Evolutionary conservation across 2,329 filamentous ascomycete genomes (phyloP).

Genomic region (Fusarium sp.): DNA sequence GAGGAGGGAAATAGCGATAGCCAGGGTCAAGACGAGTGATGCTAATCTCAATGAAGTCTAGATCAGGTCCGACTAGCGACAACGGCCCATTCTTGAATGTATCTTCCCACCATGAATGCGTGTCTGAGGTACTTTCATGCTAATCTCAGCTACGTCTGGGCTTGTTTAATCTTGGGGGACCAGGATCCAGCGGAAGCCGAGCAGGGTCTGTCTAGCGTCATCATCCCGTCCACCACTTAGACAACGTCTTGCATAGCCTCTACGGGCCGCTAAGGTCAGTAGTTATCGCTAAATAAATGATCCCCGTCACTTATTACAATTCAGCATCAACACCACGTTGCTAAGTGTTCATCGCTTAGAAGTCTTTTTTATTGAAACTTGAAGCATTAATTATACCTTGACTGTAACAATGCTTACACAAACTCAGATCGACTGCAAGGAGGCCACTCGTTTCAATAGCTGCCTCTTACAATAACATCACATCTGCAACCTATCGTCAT

Average conservation of each 20-base stretch:
- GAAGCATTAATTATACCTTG: conserved; percentile 2
- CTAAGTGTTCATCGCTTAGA: conserved; percentile 9
- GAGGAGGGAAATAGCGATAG: conserved; percentile 43
- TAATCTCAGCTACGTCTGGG: conserved; percentile 21
- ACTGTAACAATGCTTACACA: neutral
- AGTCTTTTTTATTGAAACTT: neutral
- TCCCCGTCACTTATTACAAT: conserved; percentile 11
- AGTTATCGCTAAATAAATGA: conserved; percentile 7
- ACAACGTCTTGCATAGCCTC: conserved; percentile 15
- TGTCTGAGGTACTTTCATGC: conserved; percentile 30
- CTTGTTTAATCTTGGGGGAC: conserved; percentile 50
- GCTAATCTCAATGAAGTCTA: conserved; percentile 22
- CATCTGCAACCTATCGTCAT: conserved; percentile 29
- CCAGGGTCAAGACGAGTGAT: conserved; percentile 36
- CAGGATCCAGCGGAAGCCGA: conserved; percentile 44
- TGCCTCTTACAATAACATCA: neutral
- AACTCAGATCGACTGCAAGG: conserved; percentile 13
- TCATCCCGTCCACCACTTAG: conserved; percentile 33
- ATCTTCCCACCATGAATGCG: conserved; percentile 13
- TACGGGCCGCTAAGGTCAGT: conserved; percentile 10
- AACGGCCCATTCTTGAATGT: conserved; percentile 28
- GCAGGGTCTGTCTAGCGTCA: conserved; percentile 37
- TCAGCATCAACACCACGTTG: conserved; percentile 25
- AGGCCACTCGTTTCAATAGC: conserved; percentile 1
- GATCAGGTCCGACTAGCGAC: conserved; percentile 32